Percentiles rank a stretch among this genome's conserved stretches.
phyloP scores from a whole-genome alignment of 2,329 filamentous ascomycete species.

The Metarhizium album region DNA sequence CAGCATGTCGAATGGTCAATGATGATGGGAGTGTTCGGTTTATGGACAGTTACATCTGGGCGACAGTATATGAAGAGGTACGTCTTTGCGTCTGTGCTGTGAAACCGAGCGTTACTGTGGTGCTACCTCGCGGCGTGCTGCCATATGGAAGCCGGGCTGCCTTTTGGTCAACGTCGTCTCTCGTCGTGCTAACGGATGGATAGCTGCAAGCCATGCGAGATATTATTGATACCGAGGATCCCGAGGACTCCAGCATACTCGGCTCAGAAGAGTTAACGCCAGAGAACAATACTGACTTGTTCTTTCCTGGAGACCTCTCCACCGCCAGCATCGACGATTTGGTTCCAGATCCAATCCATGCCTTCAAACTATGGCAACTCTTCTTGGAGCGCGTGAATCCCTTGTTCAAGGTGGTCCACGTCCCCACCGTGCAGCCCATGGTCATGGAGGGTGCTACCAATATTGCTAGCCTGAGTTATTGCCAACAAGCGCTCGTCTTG shows the following conservation, averaged over 20 bases:
- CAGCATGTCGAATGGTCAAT: conserved; percentile 41
- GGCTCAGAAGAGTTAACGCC: conserved; percentile 40
- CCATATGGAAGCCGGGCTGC: neutral
- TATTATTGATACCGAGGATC: conserved; percentile 40
- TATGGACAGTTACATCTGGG: conserved; percentile 45
- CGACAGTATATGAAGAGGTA: conserved; percentile 46
- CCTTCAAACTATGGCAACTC: conserved; percentile 63
- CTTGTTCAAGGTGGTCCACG: conserved; percentile 60
- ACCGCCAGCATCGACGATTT: conserved; percentile 34
- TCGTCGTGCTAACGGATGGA: conserved; percentile 8
- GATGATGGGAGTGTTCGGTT: conserved; percentile 46
- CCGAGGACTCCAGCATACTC: conserved; percentile 36
- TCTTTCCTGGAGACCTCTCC: conserved; percentile 32
- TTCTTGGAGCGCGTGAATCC: conserved; percentile 68
- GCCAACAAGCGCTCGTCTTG: conserved; percentile 51
- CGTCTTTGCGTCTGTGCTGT: conserved; percentile 10
- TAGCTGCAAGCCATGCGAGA: conserved; percentile 49
- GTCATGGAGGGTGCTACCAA: conserved; percentile 52
- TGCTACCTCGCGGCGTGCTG: neutral
- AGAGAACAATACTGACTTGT: conserved; percentile 40
- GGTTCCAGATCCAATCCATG: conserved; percentile 54
- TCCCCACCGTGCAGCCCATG: conserved; percentile 55
- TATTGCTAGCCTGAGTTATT: conserved; percentile 42
- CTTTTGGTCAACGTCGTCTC: neutral
- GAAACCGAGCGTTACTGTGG: neutral